A percentile compares a stretch with the other conserved stretches of the same genome.
Evolutionary conservation across 495 filamentous ascomycete genomes (phyloP).

Genomic region (Stereocaulon alpinum): DNA sequence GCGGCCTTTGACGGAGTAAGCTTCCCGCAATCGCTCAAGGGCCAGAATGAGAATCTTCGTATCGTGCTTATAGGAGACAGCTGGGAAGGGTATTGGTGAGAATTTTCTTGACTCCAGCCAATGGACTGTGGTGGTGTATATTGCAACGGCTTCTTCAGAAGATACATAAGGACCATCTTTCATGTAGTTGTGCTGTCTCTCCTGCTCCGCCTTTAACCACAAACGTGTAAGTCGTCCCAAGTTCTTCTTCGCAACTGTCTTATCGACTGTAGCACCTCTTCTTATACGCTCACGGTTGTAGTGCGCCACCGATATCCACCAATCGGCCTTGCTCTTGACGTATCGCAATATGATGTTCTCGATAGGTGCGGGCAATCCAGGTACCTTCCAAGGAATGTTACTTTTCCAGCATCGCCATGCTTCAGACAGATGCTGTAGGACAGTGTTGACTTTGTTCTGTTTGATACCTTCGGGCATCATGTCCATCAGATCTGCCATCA

Average conservation of each 20-base stretch:
- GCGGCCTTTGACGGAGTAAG: conserved; percentile 95
- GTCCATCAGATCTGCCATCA: conserved; percentile 98
- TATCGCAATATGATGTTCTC: conserved; percentile 98
- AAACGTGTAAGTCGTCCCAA: conserved; percentile 85
- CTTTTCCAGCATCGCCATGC: conserved; percentile 99
- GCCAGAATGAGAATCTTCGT: conserved; percentile 98
- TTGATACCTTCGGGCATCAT: conserved; percentile 99
- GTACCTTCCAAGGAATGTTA: conserved; percentile 99
- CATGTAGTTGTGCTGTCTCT: conserved; percentile 98
- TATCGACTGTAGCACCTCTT: conserved; percentile 92
- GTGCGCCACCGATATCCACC: conserved; percentile 98
- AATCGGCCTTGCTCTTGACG: conserved; percentile 97
- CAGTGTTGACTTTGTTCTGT: conserved; percentile 98
- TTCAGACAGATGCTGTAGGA: conserved; percentile 93
- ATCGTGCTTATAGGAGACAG: conserved; percentile 98
- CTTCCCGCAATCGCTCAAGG: conserved; percentile 85
- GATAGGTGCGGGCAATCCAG: conserved; percentile 88
- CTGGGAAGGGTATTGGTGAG: conserved; percentile 97
- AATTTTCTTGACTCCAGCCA: conserved; percentile 99
- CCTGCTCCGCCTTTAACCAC: conserved; percentile 98
- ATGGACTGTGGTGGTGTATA: conserved; percentile 97
- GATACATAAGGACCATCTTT: conserved; percentile 99
- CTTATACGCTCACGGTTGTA: conserved; percentile 97
- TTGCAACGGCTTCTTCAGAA: conserved; percentile 95
- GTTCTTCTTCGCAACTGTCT: conserved; percentile 99